Evolutionary conservation across 345 rosid genomes (phyloP).

Genomic region (Linum usitatissimum): DNA sequence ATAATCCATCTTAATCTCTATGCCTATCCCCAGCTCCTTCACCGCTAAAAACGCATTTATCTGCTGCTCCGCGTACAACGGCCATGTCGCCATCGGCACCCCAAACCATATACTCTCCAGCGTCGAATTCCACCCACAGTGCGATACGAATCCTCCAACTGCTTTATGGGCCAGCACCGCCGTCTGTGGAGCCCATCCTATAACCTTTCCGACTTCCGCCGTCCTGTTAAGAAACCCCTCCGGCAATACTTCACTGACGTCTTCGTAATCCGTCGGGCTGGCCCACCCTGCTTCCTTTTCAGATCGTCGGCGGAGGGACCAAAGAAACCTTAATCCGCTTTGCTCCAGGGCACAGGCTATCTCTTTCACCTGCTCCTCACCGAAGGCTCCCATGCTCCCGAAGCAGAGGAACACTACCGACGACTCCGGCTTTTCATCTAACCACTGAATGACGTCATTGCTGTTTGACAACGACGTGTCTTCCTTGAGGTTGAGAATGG

Average conservation of each 20-base stretch:
- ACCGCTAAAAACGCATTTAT: neutral
- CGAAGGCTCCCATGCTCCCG: slow-evolving; percentile 13
- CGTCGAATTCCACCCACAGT: slow-evolving; percentile 13
- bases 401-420: slow-evolving; percentile 18
- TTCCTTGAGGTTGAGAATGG: neutral
- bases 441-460: slow-evolving; percentile 8
- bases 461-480: too few species aligned
- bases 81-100: slow-evolving; percentile 12
- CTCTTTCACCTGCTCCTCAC: slow-evolving; percentile 12
- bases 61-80: slow-evolving; percentile 12
- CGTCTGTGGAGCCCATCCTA: slow-evolving; percentile 13
- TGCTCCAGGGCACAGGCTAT: slow-evolving; percentile 9
- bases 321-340: slow-evolving; percentile 10
- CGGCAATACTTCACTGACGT: neutral
- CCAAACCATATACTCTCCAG: slow-evolving; percentile 11
- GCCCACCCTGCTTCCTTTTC: neutral
- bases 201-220: neutral
- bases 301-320: slow-evolving; percentile 12
- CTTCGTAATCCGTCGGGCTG: neutral
- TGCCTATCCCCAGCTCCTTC: slow-evolving; percentile 6
- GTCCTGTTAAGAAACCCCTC: slow-evolving; percentile 12
- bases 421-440: slow-evolving; percentile 8
- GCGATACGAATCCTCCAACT: slow-evolving; percentile 13
- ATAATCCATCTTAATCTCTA: neutral
- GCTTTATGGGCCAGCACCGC: slow-evolving; percentile 9